Evolutionary conservation across 2,329 filamentous ascomycete genomes (phyloP).

Genomic region (Stagonosporopsis cucurbitacearum): DNA sequence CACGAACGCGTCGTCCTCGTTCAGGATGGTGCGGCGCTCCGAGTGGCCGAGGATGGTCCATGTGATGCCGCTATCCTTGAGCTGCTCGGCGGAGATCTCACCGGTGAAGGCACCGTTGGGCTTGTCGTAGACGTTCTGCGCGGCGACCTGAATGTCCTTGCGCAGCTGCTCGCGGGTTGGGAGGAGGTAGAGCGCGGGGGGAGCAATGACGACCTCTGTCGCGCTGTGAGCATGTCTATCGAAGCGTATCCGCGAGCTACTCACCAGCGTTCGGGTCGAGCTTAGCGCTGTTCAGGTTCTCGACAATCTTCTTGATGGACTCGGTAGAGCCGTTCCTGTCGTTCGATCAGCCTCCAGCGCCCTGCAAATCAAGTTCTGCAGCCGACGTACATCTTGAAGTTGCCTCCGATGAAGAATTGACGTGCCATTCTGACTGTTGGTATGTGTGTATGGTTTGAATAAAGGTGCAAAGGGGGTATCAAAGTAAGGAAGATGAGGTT

Average conservation of each 20-base stretch:
- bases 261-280: slow-evolving; percentile 77
- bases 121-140: slow-evolving; percentile 98
- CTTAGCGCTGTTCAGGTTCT: slow-evolving; percentile 84
- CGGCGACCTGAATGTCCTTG: slow-evolving; percentile 79
- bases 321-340: slow-evolving; percentile 89
- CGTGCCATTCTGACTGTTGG: slow-evolving; percentile 75
- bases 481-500: slow-evolving; percentile 9
- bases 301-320: slow-evolving; percentile 89
- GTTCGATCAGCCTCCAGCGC: slow-evolving; percentile 18
- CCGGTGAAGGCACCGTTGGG: slow-evolving; percentile 96
- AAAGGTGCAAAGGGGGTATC: slow-evolving; percentile 14
- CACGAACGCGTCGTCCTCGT: slow-evolving; percentile 82
- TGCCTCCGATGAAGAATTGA: slow-evolving; percentile 97
- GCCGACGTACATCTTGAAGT: slow-evolving; percentile 91
- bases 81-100: slow-evolving; percentile 90
- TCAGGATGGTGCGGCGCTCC: slow-evolving; percentile 88
- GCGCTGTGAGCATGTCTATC: slow-evolving; percentile 11
- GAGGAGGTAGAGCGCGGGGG: slow-evolving; percentile 88
- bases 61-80: slow-evolving; percentile 84
- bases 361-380: slow-evolving; percentile 19
- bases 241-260: slow-evolving; percentile 40
- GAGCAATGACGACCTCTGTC: slow-evolving; percentile 91
- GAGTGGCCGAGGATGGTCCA: slow-evolving; percentile 96
- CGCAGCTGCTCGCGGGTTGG: slow-evolving; percentile 81
- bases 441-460: slow-evolving; percentile 5